Conservation (phyloP, 2,329 filamentous ascomycete genomes). For the Diaporthe ampelina region DNA sequence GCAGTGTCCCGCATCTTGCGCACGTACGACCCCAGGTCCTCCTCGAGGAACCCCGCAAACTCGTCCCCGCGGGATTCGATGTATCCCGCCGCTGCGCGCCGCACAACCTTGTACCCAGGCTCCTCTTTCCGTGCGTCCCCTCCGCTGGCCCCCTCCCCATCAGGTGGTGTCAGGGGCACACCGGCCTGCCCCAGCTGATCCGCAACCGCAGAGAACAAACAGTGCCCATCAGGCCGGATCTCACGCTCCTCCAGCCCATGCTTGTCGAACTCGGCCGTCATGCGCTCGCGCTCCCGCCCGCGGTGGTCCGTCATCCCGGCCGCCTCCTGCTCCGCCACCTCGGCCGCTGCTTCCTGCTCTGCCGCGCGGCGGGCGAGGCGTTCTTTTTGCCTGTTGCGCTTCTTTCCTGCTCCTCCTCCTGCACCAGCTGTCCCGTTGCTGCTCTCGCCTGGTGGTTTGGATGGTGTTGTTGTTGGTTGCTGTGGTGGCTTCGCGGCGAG, state of each 20-base stretch:
- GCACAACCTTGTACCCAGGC: constrained; percentile 74
- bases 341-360: constrained; percentile 79
- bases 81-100: constrained; percentile 81
- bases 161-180: constrained; percentile 55
- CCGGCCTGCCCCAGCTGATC: constrained; percentile 77
- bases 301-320: constrained; percentile 80
- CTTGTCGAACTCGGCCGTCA: constrained; percentile 76
- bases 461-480: not conserved
- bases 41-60: constrained; percentile 89
- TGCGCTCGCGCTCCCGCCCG: constrained; percentile 76
- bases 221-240: constrained; percentile 93
- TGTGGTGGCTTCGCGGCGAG: constrained; percentile 43
- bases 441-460: not conserved
- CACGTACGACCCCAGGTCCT: constrained; percentile 80
- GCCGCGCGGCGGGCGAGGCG: constrained; percentile 90
- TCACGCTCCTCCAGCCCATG: constrained; percentile 79
- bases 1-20: constrained; percentile 86
- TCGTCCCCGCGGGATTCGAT: constrained; percentile 82
- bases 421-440: constrained; percentile 42
- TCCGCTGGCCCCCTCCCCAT: constrained; percentile 29
- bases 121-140: constrained; percentile 40
- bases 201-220: constrained; percentile 91
- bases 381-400: constrained; percentile 92
- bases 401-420: constrained; percentile 63
- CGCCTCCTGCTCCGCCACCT: constrained; percentile 81